Evolutionary conservation across 2,329 filamentous ascomycete species (phyloP).

Genomic region (Tolypocladium nubicola): DNA sequence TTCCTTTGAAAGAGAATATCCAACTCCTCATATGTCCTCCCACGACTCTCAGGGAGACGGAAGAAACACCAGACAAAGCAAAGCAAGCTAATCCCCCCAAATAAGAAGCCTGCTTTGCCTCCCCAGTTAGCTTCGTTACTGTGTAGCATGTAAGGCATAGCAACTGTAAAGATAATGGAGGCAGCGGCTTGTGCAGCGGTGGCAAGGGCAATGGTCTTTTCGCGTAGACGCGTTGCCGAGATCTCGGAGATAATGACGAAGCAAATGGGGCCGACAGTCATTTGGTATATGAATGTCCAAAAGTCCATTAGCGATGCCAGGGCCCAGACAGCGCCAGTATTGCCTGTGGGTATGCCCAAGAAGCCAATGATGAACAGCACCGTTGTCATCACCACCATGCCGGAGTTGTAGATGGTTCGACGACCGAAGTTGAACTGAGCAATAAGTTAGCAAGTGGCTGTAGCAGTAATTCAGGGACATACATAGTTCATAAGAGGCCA

Average conservation of each 20-base stretch:
- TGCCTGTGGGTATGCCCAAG: conserved; percentile 21
- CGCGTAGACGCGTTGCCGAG: conserved; percentile 21
- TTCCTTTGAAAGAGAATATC: conserved; percentile 17
- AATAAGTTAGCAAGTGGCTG: not conserved
- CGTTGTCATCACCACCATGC: conserved; percentile 18
- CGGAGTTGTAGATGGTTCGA: conserved; percentile 24
- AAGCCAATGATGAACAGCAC: conserved; percentile 31
- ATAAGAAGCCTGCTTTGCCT: conserved; percentile 20
- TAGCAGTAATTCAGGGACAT: not conserved
- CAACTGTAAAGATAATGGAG: conserved; percentile 13
- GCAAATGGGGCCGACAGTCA: conserved; percentile 29
- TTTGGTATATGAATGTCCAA: conserved; percentile 30
- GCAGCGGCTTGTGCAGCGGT: conserved; percentile 14
- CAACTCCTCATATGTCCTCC: conserved; percentile 19
- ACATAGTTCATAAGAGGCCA: conserved; percentile 27
- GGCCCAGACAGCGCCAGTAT: conserved; percentile 21
- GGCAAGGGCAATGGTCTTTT: conserved; percentile 19
- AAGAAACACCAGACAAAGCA: conserved; percentile 17
- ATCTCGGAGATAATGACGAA: conserved; percentile 30
- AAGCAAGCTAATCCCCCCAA: conserved; percentile 11
- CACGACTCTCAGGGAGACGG: conserved; percentile 16
- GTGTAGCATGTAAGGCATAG: conserved; percentile 22
- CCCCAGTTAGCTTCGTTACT: conserved; percentile 19
- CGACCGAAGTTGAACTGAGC: conserved; percentile 21
- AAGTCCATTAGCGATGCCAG: conserved; percentile 27